A percentile compares a stretch with the other conserved stretches of the same genome.
These are phyloP conservation scores for Naegleria fowleri DNA, from an alignment of 208 protist species.

Conservation along the genomic window DNA sequence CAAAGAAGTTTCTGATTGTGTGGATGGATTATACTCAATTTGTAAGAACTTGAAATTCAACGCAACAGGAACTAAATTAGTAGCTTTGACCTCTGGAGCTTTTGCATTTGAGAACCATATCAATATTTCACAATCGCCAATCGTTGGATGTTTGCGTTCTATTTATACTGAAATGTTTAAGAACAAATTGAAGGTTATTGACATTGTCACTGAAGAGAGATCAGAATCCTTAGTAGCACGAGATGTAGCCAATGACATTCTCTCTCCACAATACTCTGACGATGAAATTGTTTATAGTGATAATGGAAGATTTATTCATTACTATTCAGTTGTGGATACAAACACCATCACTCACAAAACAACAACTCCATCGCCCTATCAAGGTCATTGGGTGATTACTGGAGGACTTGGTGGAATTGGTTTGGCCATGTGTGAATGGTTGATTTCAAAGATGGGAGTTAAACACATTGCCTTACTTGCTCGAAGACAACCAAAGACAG, in stretches of 20 bases:
- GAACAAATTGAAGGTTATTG: background rate
- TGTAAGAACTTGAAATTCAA: background rate
- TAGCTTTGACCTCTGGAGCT: background rate
- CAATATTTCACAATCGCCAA: background rate
- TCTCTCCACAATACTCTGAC: background rate
- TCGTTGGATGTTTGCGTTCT: background rate
- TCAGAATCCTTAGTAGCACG: no score
- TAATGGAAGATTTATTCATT: background rate
- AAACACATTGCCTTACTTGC: background rate
- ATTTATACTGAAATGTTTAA: background rate
- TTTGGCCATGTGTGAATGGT: background rate
- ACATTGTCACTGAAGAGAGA: background rate
- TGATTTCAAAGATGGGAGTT: background rate
- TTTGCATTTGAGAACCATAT: background rate
- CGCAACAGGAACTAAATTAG: background rate
- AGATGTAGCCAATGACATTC: background rate
- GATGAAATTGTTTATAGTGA: background rate
- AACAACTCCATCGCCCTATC: background rate
- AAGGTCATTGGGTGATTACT: background rate
- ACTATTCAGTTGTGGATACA: background rate
- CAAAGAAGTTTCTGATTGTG: background rate
- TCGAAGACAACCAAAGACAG: background rate
- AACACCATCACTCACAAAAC: background rate
- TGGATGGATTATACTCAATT: background rate
- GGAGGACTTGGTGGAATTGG: conserved; percentile 21